Conservation (phyloP, 768 basidiomycete species). For the Boletus rufocinnamomeus region DNA sequence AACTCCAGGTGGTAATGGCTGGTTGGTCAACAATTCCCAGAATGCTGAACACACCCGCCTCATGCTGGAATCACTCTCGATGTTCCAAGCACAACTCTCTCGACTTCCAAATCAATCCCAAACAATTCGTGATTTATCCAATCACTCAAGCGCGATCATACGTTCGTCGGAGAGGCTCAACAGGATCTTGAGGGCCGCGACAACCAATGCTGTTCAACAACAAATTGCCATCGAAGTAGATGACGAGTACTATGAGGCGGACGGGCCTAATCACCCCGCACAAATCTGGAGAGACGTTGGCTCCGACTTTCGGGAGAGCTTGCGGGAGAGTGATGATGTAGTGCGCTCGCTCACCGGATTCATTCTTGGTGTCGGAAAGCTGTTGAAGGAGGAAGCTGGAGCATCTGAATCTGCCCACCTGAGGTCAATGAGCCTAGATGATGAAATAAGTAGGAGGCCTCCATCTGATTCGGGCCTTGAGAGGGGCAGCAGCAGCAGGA, state of each 20-base stretch:
- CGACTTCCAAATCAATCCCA: constrained; percentile 52
- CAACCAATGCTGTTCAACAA: constrained; percentile 61
- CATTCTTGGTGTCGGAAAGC: constrained; percentile 70
- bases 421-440: constrained; percentile 58
- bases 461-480: constrained; percentile 39
- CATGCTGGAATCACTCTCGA: constrained; percentile 65
- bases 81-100: constrained; percentile 68
- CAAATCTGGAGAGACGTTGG: constrained; percentile 72
- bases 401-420: constrained; percentile 37
- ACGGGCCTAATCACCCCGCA: constrained; percentile 39
- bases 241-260: constrained; percentile 37
- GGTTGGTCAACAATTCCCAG: constrained; percentile 18
- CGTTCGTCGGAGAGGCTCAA: constrained; percentile 69
- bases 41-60: constrained; percentile 64
- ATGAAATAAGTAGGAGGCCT: constrained; percentile 41
- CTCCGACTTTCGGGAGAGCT: constrained; percentile 68
- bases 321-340: constrained; percentile 76
- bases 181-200: constrained; percentile 55
- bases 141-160: constrained; percentile 64
- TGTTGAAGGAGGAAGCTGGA: constrained; percentile 56
- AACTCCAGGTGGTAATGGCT: constrained; percentile 22
- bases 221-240: constrained; percentile 79
- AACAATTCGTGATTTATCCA: constrained; percentile 54
- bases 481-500: constrained; percentile 44
- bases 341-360: constrained; percentile 76